Evolutionary conservation across 2,329 filamentous ascomycete species (phyloP).

Genomic region (Trichoderma sp.): DNA sequence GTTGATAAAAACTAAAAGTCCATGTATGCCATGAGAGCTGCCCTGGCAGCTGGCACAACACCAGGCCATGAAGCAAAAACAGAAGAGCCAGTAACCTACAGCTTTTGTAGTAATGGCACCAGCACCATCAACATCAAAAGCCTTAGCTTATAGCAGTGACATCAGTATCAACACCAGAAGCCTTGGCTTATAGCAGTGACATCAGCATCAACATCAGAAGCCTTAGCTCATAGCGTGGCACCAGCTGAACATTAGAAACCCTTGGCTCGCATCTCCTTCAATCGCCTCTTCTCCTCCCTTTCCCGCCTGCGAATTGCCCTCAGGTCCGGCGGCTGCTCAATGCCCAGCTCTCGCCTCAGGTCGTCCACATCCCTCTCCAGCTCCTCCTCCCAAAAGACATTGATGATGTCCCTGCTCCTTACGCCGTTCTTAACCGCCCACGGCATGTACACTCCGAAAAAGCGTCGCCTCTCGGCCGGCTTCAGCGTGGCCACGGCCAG

Average conservation of each 20-base stretch:
- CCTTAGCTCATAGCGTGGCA: slow-evolving; percentile 26
- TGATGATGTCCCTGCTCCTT: slow-evolving; percentile 77
- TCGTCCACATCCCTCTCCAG: slow-evolving; percentile 80
- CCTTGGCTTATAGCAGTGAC: slow-evolving; percentile 25
- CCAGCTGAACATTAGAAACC: slow-evolving; percentile 27
- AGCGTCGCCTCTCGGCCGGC: slow-evolving; percentile 72
- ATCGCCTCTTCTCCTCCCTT: slow-evolving; percentile 66
- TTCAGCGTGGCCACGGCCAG: slow-evolving; percentile 87
- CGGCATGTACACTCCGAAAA: slow-evolving; percentile 76
- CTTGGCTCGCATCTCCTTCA: slow-evolving; percentile 48
- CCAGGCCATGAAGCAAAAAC: neutral
- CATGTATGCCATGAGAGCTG: neutral
- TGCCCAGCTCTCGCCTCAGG: slow-evolving; percentile 72
- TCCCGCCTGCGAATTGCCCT: slow-evolving; percentile 72
- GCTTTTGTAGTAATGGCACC: neutral
- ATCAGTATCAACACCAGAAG: slow-evolving; percentile 25
- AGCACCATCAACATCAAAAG: slow-evolving; percentile 26
- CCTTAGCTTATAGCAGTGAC: slow-evolving; percentile 26
- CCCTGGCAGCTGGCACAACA: neutral
- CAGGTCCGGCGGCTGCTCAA: slow-evolving; percentile 87
- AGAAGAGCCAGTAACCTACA: neutral
- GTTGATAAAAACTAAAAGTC: neutral
- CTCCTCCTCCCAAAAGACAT: slow-evolving; percentile 97
- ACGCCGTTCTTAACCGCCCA: slow-evolving; percentile 89
- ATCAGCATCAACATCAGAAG: slow-evolving; percentile 25